Conservation (phyloP, 352 stramenopile species). For the Globisporangium polare region DNA sequence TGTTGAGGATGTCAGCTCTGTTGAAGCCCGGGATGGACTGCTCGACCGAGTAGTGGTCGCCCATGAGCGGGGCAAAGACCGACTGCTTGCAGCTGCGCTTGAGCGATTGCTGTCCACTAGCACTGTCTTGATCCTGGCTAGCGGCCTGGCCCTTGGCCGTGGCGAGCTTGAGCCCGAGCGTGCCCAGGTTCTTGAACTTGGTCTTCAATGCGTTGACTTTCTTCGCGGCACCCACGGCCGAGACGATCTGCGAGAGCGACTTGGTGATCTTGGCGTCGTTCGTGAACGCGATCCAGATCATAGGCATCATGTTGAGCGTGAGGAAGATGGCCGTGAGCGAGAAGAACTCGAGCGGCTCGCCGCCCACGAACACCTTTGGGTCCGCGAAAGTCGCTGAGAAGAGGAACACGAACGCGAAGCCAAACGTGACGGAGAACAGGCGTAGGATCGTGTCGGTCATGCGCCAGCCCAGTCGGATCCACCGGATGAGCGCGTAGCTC, state of each 20-base stretch:
- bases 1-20: constrained; percentile 74
- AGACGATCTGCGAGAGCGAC: constrained; percentile 75
- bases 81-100: constrained; percentile 52
- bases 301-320: constrained; percentile 86
- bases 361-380: constrained; percentile 61
- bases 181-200: constrained; percentile 83
- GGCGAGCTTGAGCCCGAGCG: constrained; percentile 68
- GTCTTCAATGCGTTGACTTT: constrained; percentile 75
- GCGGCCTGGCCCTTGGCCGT: constrained; percentile 27
- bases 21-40: constrained; percentile 69
- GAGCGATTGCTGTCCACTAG: background rate
- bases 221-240: constrained; percentile 66
- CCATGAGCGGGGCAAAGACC: constrained; percentile 70
- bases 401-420: constrained; percentile 71
- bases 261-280: constrained; percentile 87
- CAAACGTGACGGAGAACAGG: constrained; percentile 58
- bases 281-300: constrained; percentile 89
- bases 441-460: constrained; percentile 62
- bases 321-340: constrained; percentile 74
- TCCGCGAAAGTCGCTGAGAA: constrained; percentile 80
- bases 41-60: constrained; percentile 76
- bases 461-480: constrained; percentile 74
- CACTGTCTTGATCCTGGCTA: background rate
- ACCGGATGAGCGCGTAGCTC: constrained; percentile 49
- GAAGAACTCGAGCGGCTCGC: constrained; percentile 73